Percentiles rank a stretch among this genome's conserved stretches.
phyloP scores from a whole-genome alignment of 1,139 yeast genomes.

The Yamadazyma diospyri region DNA sequence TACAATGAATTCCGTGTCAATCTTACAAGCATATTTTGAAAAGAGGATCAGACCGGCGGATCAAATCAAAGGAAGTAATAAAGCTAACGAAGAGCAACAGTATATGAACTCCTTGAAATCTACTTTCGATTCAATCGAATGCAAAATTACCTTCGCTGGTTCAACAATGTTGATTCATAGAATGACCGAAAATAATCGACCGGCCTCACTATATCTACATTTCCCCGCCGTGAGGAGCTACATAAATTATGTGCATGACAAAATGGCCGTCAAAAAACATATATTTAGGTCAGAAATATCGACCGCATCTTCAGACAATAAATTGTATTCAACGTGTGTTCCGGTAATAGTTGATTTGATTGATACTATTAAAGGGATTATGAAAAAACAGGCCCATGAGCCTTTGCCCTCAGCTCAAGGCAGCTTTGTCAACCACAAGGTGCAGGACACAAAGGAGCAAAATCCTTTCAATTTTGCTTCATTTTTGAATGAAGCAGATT shows the following conservation, averaged over 20 bases:
- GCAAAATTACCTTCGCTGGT: constrained; percentile 62
- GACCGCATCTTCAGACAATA: constrained; percentile 73
- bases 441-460: constrained; percentile 5
- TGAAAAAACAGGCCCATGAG: constrained; percentile 18
- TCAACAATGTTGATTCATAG: constrained; percentile 58
- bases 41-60: constrained; percentile 17
- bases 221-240: constrained; percentile 75
- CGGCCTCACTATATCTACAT: constrained; percentile 61
- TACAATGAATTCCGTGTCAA: constrained; percentile 40
- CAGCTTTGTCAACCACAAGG: constrained; percentile 2
- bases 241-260: constrained; percentile 28
- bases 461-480: constrained; percentile 29
- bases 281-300: constrained; percentile 49
- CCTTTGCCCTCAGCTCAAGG: constrained; percentile 3
- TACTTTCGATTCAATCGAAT: constrained; percentile 45
- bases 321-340: constrained; percentile 67
- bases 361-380: constrained; percentile 40
- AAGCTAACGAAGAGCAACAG: constrained; percentile 16
- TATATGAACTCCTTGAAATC: constrained; percentile 24
- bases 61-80: constrained; percentile 13
- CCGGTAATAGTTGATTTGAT: constrained; percentile 68
- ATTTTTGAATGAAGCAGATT: constrained; percentile 51
- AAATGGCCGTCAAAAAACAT: constrained; percentile 33
- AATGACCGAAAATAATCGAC: constrained; percentile 34
- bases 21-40: constrained; percentile 37